Percentiles rank a stretch among this genome's conserved stretches.
phyloP scores from a whole-genome alignment of 768 basidiomycete species.

The Dacryopinax primogenitus region DNA sequence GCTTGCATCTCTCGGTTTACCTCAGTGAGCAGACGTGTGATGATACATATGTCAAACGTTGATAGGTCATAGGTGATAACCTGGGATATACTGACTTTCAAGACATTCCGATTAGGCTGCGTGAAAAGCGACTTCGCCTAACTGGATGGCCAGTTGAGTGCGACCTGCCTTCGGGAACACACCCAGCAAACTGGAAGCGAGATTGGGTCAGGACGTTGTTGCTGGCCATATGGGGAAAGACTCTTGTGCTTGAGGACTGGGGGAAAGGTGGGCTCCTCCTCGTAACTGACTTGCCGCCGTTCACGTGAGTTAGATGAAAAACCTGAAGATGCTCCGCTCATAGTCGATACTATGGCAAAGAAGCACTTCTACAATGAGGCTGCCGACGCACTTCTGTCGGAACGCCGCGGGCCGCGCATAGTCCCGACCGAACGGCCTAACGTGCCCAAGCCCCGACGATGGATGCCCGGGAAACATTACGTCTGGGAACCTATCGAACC shows the following conservation, averaged over 20 bases:
- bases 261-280: neutral
- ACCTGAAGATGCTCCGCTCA: neutral
- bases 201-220: neutral
- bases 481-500: no score
- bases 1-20: neutral
- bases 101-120: neutral
- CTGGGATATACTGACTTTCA: constrained; percentile 3
- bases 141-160: neutral
- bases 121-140: neutral
- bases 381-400: neutral
- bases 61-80: neutral
- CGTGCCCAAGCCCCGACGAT: no score
- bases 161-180: neutral
- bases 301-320: neutral
- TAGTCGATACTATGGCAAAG: neutral
- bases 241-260: neutral
- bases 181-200: neutral
- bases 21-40: neutral
- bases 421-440: no score
- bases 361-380: neutral
- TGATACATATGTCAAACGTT: neutral
- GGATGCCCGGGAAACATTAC: no score
- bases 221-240: neutral
- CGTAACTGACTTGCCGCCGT: neutral
- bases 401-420: neutral